phyloP scores from a whole-genome alignment of 2,329 filamentous ascomycete species.

The Microdochium trichocladiopsis region DNA sequence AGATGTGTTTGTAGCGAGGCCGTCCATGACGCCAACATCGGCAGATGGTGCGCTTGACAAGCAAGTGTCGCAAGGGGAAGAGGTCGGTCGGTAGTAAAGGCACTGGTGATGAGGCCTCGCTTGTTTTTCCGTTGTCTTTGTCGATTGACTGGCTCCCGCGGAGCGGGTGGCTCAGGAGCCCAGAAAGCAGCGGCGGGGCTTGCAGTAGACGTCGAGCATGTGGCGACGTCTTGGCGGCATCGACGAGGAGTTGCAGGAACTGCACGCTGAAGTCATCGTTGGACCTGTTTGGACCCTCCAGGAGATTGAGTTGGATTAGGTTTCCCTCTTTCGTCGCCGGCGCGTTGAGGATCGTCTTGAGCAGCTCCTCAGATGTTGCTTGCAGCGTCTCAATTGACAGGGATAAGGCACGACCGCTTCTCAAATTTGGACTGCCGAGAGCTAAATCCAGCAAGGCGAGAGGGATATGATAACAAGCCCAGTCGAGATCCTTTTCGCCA shows the following conservation, averaged over 20 bases:
- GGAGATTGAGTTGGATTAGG: neutral
- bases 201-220: neutral
- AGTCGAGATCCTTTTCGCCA: neutral
- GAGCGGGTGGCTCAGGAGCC: neutral
- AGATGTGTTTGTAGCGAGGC: neutral
- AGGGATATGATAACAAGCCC: neutral
- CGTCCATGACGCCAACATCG: neutral
- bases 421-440: neutral
- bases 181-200: neutral
- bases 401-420: neutral
- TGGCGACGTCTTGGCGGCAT: neutral
- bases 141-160: neutral
- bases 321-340: neutral
- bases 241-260: neutral
- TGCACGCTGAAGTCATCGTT: neutral
- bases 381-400: neutral
- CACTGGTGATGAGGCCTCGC: neutral
- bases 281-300: neutral
- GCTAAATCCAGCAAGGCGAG: neutral
- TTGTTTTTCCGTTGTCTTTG: neutral
- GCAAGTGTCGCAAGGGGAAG: neutral
- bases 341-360: neutral
- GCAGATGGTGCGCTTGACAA: neutral
- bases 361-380: neutral
- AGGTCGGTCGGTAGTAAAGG: neutral